Percentiles rank a stretch among this genome's conserved stretches.
Evolutionary conservation across 768 basidiomycete genomes (phyloP).

Genomic region (Russula ochroleuca): DNA sequence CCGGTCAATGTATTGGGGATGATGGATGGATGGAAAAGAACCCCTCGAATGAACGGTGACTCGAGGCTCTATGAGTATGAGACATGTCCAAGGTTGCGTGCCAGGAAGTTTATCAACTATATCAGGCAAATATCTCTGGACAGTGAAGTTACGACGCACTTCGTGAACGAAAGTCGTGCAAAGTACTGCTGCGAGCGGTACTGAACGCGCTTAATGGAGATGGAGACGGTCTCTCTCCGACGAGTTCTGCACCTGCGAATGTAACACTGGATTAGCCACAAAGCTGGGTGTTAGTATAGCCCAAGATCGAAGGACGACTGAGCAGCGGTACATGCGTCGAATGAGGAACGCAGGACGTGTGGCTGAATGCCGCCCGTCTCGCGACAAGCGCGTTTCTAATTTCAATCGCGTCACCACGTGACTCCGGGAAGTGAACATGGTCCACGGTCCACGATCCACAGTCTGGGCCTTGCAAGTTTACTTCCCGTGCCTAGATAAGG

Average conservation of each 20-base stretch:
- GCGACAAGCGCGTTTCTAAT: background rate
- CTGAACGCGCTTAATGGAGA: background rate
- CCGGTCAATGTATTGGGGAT: background rate
- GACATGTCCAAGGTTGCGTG: background rate
- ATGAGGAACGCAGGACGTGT: background rate
- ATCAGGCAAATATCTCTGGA: background rate
- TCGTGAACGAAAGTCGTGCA: background rate
- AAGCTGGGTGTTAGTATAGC: background rate
- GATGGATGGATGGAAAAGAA: background rate
- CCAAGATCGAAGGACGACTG: background rate
- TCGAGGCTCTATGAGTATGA: no score
- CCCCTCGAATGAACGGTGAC: no score
- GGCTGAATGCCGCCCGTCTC: background rate
- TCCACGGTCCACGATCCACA: background rate
- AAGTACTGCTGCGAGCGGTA: background rate
- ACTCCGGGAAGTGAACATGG: no score
- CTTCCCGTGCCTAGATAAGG: no score
- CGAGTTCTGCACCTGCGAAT: background rate
- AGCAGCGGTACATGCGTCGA: background rate
- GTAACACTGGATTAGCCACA: background rate
- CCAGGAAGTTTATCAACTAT: background rate
- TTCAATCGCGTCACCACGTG: constrained; percentile 7
- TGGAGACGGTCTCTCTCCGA: background rate
- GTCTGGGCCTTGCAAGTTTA: no score
- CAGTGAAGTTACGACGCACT: constrained; percentile 3